Conservation (phyloP, 495 filamentous ascomycete species). For the Rostrohypoxylon terebratum region DNA sequence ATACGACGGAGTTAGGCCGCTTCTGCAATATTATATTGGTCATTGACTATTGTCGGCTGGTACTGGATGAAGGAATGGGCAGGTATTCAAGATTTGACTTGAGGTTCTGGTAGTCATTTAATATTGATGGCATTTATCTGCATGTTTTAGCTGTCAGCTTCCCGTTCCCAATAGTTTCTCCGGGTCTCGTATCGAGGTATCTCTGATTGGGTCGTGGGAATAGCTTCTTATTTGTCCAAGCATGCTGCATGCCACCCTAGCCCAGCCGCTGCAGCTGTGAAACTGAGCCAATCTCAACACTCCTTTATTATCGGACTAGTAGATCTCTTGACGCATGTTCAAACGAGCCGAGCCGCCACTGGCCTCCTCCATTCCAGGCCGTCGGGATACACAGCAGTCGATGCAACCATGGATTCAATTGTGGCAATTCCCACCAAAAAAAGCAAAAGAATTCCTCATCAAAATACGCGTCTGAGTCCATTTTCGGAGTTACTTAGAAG, state of each 20-base stretch:
- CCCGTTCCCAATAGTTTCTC: background rate
- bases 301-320: background rate
- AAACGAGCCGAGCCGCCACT: conserved; percentile 3
- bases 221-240: background rate
- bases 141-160: background rate
- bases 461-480: background rate
- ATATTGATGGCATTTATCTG: background rate
- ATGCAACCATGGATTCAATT: background rate
- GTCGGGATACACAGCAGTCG: conserved; percentile 1
- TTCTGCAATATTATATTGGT: background rate
- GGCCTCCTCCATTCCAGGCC: background rate
- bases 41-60: background rate
- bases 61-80: background rate
- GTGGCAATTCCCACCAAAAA: background rate
- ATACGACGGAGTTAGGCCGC: background rate
- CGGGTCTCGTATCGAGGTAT: background rate
- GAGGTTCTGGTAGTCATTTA: background rate
- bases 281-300: background rate
- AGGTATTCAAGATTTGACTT: background rate
- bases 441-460: background rate
- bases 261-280: background rate
- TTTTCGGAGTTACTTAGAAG: background rate
- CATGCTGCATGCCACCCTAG: conserved; percentile 1
- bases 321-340: background rate
- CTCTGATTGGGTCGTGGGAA: background rate